Base-by-base conservation (phyloP, 208 protist species). In the Leishmania lainsoni region DNA sequence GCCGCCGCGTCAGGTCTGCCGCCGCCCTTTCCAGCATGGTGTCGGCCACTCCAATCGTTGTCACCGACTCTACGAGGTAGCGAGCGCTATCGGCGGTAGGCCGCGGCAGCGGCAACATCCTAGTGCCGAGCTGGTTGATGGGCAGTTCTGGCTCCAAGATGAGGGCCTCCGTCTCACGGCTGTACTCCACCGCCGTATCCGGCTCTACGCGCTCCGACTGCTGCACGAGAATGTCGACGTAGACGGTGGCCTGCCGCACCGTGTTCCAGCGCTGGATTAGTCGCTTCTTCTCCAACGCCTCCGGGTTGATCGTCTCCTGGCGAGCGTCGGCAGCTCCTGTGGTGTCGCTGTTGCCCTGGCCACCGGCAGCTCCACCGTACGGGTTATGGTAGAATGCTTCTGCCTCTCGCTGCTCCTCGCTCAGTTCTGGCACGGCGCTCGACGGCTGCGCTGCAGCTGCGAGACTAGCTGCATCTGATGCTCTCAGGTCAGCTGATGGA, bases 161-260 rank as follows among this genome's bases (percentile, higher is more conserved):
- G 76, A 97, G 83, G 26, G 73, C 54, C 80, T 93, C 91, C 9
- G 90, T 92, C 80, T 95, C 90, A 52, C 84, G 78, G 79, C 90
- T 94, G 83, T 92, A 96, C 83, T 89, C 89, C 61, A 94, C 92
- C 59, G 76, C 65, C 26, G 90, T 91, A 66, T 92, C 76, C 45
- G 80, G 72, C 76, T 92, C 90, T 48, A 97, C 91, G 26, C 83
- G 74, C 81, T 97, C 90, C 45, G 89, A 89, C 73, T 91, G 89
- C 83, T 97, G 94, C 17, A 96, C 78, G 48, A 91, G 78, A 71
- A 97, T 89, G 81, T 97, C 94, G n/a, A 91, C 81, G 73, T 96
- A 96, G 56, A 87, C 86, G 16, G 86, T 89, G 16, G 85, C 79
- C 80, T 92, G 87, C 1, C 91, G 87, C 76, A 95, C 88, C 48